Percentiles rank a stretch among this genome's conserved stretches.
Conservation (phyloP, 2,329 filamentous ascomycete genomes). For the Fragosphaeria purpurea region DNA sequence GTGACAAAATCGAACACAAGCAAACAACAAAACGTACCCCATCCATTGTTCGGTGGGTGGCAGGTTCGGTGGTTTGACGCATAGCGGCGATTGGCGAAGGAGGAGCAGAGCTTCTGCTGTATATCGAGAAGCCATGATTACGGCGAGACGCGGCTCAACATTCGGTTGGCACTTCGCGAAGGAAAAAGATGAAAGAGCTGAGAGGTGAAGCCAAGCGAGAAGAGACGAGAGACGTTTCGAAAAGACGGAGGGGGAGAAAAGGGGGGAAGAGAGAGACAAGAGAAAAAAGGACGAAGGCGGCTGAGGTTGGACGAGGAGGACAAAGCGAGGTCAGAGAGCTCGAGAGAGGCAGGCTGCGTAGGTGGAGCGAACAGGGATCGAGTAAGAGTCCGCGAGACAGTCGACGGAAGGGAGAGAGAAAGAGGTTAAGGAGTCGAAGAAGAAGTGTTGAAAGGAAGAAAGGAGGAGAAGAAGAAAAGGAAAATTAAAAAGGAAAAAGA, state of each 20-base stretch:
- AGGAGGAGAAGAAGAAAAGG: not conserved
- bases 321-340: too few species aligned
- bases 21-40: slow-evolving; percentile 51
- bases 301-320: too few species aligned
- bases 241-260: too few species aligned
- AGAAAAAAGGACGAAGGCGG: too few species aligned
- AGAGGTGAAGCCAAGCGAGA: not conserved
- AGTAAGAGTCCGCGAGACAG: slow-evolving; percentile 19
- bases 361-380: too few species aligned
- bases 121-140: slow-evolving; percentile 53
- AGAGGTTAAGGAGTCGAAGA: not conserved
- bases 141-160: not conserved
- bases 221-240: not conserved
- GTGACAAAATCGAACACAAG: not conserved
- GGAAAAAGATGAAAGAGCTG: too few species aligned
- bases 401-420: slow-evolving; percentile 2
- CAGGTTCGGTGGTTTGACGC: slow-evolving; percentile 66
- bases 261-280: not conserved
- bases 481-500: not conserved
- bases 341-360: too few species aligned
- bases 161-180: not conserved
- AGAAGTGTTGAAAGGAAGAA: not conserved
- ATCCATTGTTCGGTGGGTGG: slow-evolving; percentile 92
- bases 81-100: slow-evolving; percentile 73
- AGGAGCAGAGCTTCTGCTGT: slow-evolving; percentile 64